Base-by-base conservation (phyloP, 257 asterid species). In the Solanum okadae region DNA sequence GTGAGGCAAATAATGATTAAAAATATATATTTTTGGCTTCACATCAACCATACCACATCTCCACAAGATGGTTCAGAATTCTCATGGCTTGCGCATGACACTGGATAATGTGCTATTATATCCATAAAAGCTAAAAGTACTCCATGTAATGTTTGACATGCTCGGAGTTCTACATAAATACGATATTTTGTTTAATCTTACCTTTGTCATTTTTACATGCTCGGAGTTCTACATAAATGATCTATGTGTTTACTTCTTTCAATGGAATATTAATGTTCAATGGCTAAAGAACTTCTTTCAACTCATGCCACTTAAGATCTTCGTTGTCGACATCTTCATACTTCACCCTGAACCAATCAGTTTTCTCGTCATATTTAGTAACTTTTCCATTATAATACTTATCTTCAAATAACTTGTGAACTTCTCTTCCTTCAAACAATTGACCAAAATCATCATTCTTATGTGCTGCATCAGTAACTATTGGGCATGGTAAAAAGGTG, bases 361-460 rank as follows among this genome's bases (percentile, higher is more conserved):
- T 38, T 38, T 38, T 38, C 42, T 38, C 42, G 12, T 40, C 44
- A 40, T 89, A 95, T 88, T 87, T 87, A 4, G 77, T 83, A 52
- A 94, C 93, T 88, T 35, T 89, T 56, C 98, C 98, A 1, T 35
- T 49, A 37, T 87, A 93, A 22, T 71, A 70, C 46, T 88, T 87
- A 23, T 87, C 90, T 29, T 91, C 96, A 33, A 93, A 94, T 82
- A 75, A 59, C 83, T 94, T 94, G 15, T 25, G 83, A 61, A 94
- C 93, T 73, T 91, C 92, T 90, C 96, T 92, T 70, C 98, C 98
- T 83, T 88, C 93, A 90, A 95, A 75, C 95, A 95, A 94, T 87
- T 92, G 91, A 61, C 95, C 95, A 90, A 91, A 92, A 46, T 93
- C 92, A 35, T 84, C 25, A 72, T 56, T 59, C 29, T 31, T 90